A percentile compares a stretch with the other conserved stretches of the same genome.
Evolutionary conservation across 352 stramenopile species (phyloP).

Genomic region (Pythium plurisporium): DNA sequence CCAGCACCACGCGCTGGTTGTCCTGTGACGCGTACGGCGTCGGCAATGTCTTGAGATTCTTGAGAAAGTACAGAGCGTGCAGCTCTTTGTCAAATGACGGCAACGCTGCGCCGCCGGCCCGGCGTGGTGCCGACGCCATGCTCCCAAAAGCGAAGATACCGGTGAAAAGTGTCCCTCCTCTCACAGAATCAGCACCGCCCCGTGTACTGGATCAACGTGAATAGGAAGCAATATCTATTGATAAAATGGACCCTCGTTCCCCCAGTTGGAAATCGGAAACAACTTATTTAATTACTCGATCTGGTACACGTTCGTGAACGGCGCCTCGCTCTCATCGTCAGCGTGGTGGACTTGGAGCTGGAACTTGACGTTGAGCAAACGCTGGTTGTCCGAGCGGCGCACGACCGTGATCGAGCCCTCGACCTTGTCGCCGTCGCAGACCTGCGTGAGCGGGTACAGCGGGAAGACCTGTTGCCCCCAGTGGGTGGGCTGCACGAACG

Average conservation of each 20-base stretch:
- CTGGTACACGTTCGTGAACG: constrained; percentile 70
- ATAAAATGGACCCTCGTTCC: constrained; percentile 7
- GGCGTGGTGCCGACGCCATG: neutral
- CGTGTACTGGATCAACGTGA: constrained; percentile 9
- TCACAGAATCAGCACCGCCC: no score
- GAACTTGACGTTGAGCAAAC: constrained; percentile 88
- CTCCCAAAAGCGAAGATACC: neutral
- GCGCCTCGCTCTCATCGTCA: constrained; percentile 51
- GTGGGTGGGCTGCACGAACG: constrained; percentile 86
- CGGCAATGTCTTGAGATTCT: constrained; percentile 65
- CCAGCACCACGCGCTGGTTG: constrained; percentile 72
- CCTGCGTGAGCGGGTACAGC: constrained; percentile 77
- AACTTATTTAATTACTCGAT: constrained; percentile 64
- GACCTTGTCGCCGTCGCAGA: constrained; percentile 76
- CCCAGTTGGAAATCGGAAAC: neutral
- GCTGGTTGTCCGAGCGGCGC: constrained; percentile 80
- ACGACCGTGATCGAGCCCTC: constrained; percentile 68
- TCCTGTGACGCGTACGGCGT: constrained; percentile 76
- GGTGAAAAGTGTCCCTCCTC: no score
- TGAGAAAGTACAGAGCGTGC: constrained; percentile 78
- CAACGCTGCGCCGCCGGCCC: neutral
- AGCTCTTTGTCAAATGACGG: constrained; percentile 61
- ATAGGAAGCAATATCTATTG: constrained; percentile 21
- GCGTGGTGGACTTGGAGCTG: constrained; percentile 65
- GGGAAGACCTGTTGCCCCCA: constrained; percentile 87